phyloP scores from a whole-genome alignment of 257 asterid genomes.

The Petunia secreta region DNA sequence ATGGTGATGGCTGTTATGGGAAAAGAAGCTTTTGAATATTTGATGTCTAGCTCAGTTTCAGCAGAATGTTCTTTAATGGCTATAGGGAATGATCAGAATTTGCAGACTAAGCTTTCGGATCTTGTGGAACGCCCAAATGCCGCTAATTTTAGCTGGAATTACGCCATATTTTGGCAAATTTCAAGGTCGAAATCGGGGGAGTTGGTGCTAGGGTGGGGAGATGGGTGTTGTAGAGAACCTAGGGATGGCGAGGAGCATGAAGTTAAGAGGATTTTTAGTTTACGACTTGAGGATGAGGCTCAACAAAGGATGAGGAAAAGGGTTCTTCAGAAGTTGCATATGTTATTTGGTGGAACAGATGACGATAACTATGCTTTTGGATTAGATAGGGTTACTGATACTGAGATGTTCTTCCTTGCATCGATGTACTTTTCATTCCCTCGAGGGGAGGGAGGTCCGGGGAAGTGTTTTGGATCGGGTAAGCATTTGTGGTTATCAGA shows the following conservation, averaged over 20 bases:
- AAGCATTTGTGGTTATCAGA: constrained; percentile 75
- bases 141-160: constrained; percentile 77
- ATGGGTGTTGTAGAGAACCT: constrained; percentile 95
- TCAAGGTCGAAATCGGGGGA: constrained; percentile 87
- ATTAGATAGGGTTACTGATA: constrained; percentile 90
- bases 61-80: constrained; percentile 84
- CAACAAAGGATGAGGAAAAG: constrained; percentile 90
- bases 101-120: constrained; percentile 93
- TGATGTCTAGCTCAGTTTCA: constrained; percentile 70
- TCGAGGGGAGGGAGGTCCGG: constrained; percentile 87
- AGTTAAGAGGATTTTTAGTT: constrained; percentile 48
- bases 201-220: constrained; percentile 95
- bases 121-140: constrained; percentile 79
- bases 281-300: constrained; percentile 69
- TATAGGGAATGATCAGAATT: constrained; percentile 73
- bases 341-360: constrained; percentile 75
- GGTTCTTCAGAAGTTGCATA: constrained; percentile 78
- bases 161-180: constrained; percentile 95
- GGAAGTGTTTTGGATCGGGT: constrained; percentile 67
- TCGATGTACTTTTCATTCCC: constrained; percentile 96
- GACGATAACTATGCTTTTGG: constrained; percentile 87
- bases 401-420: constrained; percentile 94
- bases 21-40: constrained; percentile 78
- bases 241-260: constrained; percentile 67
- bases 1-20: constrained; percentile 87